Evolutionary conservation across 140 eudicot species (phyloP), one percentile per base, ranked within the genome.

Genomic region (Erigeron philadelphicus): DNA sequence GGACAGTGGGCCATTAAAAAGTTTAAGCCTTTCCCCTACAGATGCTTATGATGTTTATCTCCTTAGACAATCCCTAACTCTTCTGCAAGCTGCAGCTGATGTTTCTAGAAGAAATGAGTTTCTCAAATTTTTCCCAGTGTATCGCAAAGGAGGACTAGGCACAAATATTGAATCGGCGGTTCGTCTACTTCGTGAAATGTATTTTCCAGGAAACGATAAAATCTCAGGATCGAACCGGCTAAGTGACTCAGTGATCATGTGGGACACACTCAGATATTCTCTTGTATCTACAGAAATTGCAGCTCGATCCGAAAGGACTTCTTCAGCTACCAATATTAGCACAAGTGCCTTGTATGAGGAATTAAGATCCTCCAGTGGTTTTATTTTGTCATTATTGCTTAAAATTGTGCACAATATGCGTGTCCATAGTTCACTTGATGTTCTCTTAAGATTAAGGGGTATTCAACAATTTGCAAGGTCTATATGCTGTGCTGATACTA

Each of bases 231-330:
- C 96, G 54, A 88, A 81, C 23, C 85, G 98, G 74, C 75, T 89
- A 63, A 87, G 94, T 61, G 88, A 82, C 72, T 74, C 94, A 10
- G 66, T 93, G 81, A 77, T 93, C 63, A 72, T 93, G 86, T 93
- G 96, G 96, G 98, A 89, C 76, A 87, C 95, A 8, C 94, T 93
- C 8, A 93, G 87, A 69, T 93, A 93, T 77, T 84, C 98, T 11
- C 85, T 93, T 66, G 57, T 85, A 23, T 93, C 98, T 25, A 78
- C 88, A 1, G 98, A 93, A 79, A 89, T 93, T 47, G 95, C 98
- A 73, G 88, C 96, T 41, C 95, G 96, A 38, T 83, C 95, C 49
- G 69, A 78, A 43, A 81, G 61, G 77, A 73, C 82, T 12, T 73
- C 94, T 8, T 49, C 82, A 62, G 73, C 78, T 67, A 83, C 94